Base-by-base conservation (phyloP, 2,329 filamentous ascomycete species). In the Aspergillus spinulosporus region DNA sequence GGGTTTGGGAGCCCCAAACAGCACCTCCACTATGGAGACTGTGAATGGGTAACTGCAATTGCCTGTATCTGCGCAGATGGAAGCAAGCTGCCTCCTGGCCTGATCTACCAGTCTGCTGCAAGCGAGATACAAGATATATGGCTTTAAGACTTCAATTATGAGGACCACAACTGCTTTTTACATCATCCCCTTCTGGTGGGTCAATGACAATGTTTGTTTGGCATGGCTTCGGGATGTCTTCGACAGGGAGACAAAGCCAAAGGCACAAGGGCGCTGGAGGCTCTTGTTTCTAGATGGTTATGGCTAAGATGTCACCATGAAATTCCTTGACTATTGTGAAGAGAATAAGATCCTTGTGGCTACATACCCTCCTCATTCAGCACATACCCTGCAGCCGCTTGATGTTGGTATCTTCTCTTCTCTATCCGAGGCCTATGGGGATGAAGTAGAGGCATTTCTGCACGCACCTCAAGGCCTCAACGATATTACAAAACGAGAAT, bases 21-120 rank as follows among this genome's bases (percentile, higher is more conserved):
- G 44, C 26, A 54, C 6, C 3, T 62, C 31, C 40, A 65, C 32
- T 42, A 67, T 62, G 40, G 61, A 4, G 66, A 65, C 59, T 9
- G 46, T 1, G 50, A 64, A 42, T 66, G 52, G 61, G 62, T 66
- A 39, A 66, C 54, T 29, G 52, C 43, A 32, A 59, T 66, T 50
- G 59, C 43, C 3, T 60, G 51, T 60, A 64, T 65, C 46, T 62
- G 53, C 42, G 47, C 52, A n/a, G 49, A 64, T 55, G 44, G 55
- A 28, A 59, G 31, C 9, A 26, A 40, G 8, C 43, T 65, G 6
- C 45, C 52, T 2, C 50, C 56, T 29, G 34, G 39, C 48, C 43
- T 66, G 12, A 66, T 66, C 37, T 66, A 66, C 52, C 52, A 61
- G 29, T 50, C 58, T 8, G 40, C 47, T 40, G 54, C 39, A 51